Percentiles rank a stretch among this genome's conserved stretches.
Conservation (phyloP, 441 rosid species). For the Melastoma candidum region DNA sequence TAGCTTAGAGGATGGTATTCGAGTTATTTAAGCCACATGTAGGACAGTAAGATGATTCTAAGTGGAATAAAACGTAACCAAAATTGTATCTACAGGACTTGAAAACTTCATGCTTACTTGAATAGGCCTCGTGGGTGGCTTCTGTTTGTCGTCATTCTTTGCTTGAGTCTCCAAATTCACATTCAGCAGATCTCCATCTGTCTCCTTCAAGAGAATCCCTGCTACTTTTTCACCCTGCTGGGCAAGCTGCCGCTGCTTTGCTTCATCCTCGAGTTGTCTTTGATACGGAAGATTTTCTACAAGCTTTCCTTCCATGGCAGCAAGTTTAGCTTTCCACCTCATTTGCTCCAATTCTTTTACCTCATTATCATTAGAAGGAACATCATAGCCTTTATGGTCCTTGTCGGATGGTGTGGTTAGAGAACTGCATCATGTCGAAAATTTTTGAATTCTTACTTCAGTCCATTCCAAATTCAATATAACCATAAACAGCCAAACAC, state of each 20-base stretch:
- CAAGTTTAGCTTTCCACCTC: slow-evolving; percentile 62
- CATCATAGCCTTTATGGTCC: slow-evolving; percentile 38
- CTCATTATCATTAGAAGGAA: slow-evolving; percentile 29
- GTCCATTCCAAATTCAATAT: neutral
- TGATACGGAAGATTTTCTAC: slow-evolving; percentile 81
- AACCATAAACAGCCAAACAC: slow-evolving; percentile 6
- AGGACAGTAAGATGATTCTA: too few species aligned
- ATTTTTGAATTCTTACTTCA: slow-evolving; percentile 3
- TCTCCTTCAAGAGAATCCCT: slow-evolving; percentile 25
- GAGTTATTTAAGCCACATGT: too few species aligned
- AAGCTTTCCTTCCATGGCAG: slow-evolving; percentile 84
- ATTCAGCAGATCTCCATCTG: slow-evolving; percentile 23
- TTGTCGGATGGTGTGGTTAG: slow-evolving; percentile 40
- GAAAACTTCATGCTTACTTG: slow-evolving; percentile 1
- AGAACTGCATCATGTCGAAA: slow-evolving; percentile 40
- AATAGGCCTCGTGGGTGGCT: slow-evolving; percentile 11
- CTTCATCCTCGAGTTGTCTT: slow-evolving; percentile 83
- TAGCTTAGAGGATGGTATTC: too few species aligned
- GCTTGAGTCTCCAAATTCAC: slow-evolving; percentile 22
- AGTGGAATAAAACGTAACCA: too few species aligned
- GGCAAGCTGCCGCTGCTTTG: slow-evolving; percentile 77
- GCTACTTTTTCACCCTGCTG: slow-evolving; percentile 58
- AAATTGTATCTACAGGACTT: too few species aligned
- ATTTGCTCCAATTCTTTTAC: slow-evolving; percentile 57
- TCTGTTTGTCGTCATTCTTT: slow-evolving; percentile 22